These are phyloP conservation scores for Lasiodiplodia citricola DNA, from an alignment of 2,329 filamentous ascomycete species.

Conservation along the genomic window DNA sequence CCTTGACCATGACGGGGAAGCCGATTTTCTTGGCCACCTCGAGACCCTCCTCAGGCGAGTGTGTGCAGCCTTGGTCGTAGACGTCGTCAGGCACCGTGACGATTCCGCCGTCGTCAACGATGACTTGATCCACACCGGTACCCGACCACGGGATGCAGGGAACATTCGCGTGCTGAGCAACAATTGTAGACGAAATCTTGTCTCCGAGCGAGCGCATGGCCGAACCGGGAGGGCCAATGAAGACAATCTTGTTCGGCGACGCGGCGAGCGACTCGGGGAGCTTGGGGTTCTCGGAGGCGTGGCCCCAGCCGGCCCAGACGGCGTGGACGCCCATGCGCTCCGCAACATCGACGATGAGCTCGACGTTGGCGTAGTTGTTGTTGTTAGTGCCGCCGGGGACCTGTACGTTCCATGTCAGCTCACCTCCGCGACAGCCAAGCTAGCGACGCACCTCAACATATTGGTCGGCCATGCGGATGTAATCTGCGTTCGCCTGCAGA, in stretches of 20 bases:
- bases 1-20: slow-evolving; percentile 99
- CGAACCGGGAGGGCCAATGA: slow-evolving; percentile 96
- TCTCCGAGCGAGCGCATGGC: slow-evolving; percentile 99
- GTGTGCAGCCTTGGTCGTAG: slow-evolving; percentile 90
- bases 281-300: slow-evolving; percentile 98
- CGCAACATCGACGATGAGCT: slow-evolving; percentile 97
- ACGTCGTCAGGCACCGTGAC: slow-evolving; percentile 87
- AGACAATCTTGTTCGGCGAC: slow-evolving; percentile 97
- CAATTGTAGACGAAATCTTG: slow-evolving; percentile 99
- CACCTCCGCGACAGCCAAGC: slow-evolving; percentile 24
- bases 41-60: slow-evolving; percentile 87
- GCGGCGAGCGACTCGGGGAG: slow-evolving; percentile 94
- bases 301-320: slow-evolving; percentile 99
- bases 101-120: slow-evolving; percentile 79
- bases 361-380: slow-evolving; percentile 99
- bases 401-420: slow-evolving; percentile 43
- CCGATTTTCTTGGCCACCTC: slow-evolving; percentile 86
- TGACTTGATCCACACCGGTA: slow-evolving; percentile 83
- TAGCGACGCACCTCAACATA: slow-evolving; percentile 78
- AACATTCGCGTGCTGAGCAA: slow-evolving; percentile 93
- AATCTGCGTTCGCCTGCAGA: slow-evolving; percentile 95
- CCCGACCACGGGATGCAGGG: slow-evolving; percentile 99
- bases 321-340: slow-evolving; percentile 99
- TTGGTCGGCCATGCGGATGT: slow-evolving; percentile 99
- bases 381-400: slow-evolving; percentile 99